Evolutionary conservation across 108 stramenopile genomes (phyloP), one percentile per base, ranked within the genome.

Genomic region (Pseudonitzschia pungens): DNA sequence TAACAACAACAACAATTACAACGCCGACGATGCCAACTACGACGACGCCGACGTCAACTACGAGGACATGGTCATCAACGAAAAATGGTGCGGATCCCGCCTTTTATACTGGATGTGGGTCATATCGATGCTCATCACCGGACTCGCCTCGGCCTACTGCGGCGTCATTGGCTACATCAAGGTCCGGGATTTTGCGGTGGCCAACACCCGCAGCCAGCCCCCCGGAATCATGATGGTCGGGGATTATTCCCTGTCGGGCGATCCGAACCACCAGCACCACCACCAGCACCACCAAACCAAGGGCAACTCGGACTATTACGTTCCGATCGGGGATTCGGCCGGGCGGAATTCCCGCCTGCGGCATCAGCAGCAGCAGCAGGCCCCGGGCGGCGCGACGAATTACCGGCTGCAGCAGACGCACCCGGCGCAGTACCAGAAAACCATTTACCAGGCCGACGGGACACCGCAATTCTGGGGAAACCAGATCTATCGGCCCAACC

Each of bases 111-210:
- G 84, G 66, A 83, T 89, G 80, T 94, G 93, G 93, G 81, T 90
- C 28, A 41, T 89, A 6, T 81, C 77, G 53, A 89, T 94, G 78
- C 79, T 82, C 48, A 88, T 94, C 62, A 92, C 93, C 0, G 88
- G 88, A 24, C 62, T 92, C 69, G 77, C 83, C 5, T 70, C 87
- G 55, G 88, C 89, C 56, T 94, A 94, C 69, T 92, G 90, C 55
- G 71, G 84, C 44, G 81, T 92, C 72, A 94, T 94, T 79, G 93
- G 93, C 12, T 94, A 94, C 71, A 89, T 94, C 73, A 90, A 94
- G 73, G 77, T 88, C 28, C 75, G 93, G 12, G 93, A 94, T 73
- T 86, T 92, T 75, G 88, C 81, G 3, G 89, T 94, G 24, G 93
- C 93, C 67, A 91, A 91, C 70, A 77, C 78, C 22, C 62, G 93